phyloP scores from a whole-genome alignment of 2,329 filamentous ascomycete genomes.

The Berkeleyomyces basicola region DNA sequence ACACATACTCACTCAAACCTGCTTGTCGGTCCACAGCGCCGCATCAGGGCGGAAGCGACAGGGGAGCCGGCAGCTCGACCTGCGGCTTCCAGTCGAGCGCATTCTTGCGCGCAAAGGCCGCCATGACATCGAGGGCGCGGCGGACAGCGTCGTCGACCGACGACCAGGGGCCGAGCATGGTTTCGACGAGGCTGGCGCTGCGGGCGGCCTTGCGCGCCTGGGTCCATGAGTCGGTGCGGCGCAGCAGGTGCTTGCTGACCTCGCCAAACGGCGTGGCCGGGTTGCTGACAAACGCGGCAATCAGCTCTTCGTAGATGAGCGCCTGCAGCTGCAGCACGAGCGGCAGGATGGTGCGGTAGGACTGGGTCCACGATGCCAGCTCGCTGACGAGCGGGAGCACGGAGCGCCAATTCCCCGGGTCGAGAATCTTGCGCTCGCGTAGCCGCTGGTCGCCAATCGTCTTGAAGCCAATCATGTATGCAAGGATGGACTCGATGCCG shows the following conservation, averaged over 20 bases:
- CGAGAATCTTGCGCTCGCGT: constrained; percentile 27
- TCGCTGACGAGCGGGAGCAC: constrained; percentile 29
- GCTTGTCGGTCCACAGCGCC: too few relatives aligned
- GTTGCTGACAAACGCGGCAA: constrained; percentile 21
- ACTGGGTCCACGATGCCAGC: constrained; percentile 22
- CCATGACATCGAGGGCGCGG: constrained; percentile 25
- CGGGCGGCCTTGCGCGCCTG: constrained; percentile 20
- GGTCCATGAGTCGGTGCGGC: constrained; percentile 10
- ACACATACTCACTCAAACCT: too few relatives aligned
- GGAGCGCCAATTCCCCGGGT: constrained; percentile 26
- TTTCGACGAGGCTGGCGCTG: neutral
- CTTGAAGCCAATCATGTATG: constrained; percentile 38
- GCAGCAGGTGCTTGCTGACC: constrained; percentile 14
- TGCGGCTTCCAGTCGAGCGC: constrained; percentile 30
- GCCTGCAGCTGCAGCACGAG: constrained; percentile 29
- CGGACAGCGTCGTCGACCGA: constrained; percentile 28
- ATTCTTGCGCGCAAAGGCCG: constrained; percentile 29
- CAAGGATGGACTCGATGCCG: constrained; percentile 33
- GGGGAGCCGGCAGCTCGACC: constrained; percentile 28
- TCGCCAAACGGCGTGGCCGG: constrained; percentile 20
- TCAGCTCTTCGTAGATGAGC: constrained; percentile 29
- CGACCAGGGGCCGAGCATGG: constrained; percentile 26
- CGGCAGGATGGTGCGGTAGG: constrained; percentile 25
- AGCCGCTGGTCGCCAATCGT: constrained; percentile 29
- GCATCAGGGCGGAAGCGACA: neutral